Conservation (phyloP, 371 early-diverging fungal species). For the Amoeboradix gromovi region DNA sequence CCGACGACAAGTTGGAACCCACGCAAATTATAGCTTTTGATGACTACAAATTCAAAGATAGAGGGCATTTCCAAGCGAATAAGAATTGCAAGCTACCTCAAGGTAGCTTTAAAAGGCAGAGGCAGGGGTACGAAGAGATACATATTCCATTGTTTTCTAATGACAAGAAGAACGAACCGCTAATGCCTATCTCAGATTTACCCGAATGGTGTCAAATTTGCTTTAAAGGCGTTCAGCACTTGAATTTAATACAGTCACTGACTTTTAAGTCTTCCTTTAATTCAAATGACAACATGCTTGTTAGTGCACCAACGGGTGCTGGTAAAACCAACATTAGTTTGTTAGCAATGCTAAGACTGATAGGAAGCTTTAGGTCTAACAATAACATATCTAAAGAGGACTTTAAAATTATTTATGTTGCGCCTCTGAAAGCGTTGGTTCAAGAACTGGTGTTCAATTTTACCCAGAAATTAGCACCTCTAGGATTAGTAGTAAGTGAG, state of each 20-base stretch:
- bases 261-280: conserved; percentile 7
- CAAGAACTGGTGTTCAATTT: conserved; percentile 91
- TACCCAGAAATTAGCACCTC: conserved; percentile 33
- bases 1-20: no score
- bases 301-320: conserved; percentile 97
- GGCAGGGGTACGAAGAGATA: conserved; percentile 84
- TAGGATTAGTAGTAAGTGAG: conserved; percentile 72
- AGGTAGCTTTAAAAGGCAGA: conserved; percentile 64
- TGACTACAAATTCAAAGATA: conserved; percentile 51
- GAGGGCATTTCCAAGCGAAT: conserved; percentile 84
- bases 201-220: conserved; percentile 65
- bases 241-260: conserved; percentile 64
- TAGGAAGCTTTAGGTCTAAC: conserved; percentile 37
- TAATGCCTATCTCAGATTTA: conserved; percentile 31
- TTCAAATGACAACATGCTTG: conserved; percentile 63
- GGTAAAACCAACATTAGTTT: conserved; percentile 97
- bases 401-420: conserved; percentile 94
- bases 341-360: conserved; percentile 63
- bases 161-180: conserved; percentile 24
- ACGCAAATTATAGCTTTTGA: conserved; percentile 28
- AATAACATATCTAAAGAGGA: conserved; percentile 43
- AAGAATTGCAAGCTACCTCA: conserved; percentile 70
- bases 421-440: conserved; percentile 98
- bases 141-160: conserved; percentile 72
- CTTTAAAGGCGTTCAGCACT: conserved; percentile 31